phyloP scores from a whole-genome alignment of 2,329 filamentous ascomycete genomes.

The Aspergillus chevalieri region DNA sequence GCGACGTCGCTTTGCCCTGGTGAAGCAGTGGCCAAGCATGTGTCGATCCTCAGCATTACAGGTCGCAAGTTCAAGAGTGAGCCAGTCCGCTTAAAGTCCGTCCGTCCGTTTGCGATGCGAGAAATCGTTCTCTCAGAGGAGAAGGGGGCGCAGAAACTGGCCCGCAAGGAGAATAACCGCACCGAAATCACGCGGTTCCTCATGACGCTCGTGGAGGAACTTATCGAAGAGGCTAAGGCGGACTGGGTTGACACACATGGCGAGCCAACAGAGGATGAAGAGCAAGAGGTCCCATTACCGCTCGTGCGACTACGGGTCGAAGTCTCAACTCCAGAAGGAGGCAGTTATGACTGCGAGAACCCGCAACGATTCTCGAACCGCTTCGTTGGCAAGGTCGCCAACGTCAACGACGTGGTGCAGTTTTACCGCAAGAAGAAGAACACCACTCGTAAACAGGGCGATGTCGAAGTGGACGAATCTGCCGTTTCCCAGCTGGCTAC shows the following conservation, averaged over 20 bases:
- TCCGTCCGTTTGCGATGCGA: constrained; percentile 81
- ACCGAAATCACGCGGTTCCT: constrained; percentile 72
- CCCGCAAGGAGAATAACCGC: constrained; percentile 76
- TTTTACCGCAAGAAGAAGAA: constrained; percentile 84
- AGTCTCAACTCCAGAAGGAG: constrained; percentile 76
- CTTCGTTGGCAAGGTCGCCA: constrained; percentile 85
- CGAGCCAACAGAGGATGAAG: constrained; percentile 52
- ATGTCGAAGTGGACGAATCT: constrained; percentile 56
- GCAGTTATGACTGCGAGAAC: constrained; percentile 85
- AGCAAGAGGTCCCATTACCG: constrained; percentile 64
- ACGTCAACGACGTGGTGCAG: constrained; percentile 86
- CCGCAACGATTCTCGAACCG: constrained; percentile 92
- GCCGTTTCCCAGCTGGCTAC: constrained; percentile 54
- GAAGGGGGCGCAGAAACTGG: constrained; percentile 67
- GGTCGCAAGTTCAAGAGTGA: constrained; percentile 76
- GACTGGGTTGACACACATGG: constrained; percentile 78
- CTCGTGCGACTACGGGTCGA: constrained; percentile 88
- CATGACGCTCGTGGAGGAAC: constrained; percentile 70
- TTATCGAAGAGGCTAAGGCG: constrained; percentile 77
- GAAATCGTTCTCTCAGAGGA: constrained; percentile 75
- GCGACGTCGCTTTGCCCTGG: constrained; percentile 87
- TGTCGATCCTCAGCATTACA: constrained; percentile 76
- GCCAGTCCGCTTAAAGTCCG: constrained; percentile 75
- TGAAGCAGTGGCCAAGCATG: constrained; percentile 85
- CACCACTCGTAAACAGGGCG: constrained; percentile 42